Percentiles rank a stretch among this genome's conserved stretches.
phyloP scores from a whole-genome alignment of 2,329 filamentous ascomycete genomes.

The Ceratocystis colombiana region DNA sequence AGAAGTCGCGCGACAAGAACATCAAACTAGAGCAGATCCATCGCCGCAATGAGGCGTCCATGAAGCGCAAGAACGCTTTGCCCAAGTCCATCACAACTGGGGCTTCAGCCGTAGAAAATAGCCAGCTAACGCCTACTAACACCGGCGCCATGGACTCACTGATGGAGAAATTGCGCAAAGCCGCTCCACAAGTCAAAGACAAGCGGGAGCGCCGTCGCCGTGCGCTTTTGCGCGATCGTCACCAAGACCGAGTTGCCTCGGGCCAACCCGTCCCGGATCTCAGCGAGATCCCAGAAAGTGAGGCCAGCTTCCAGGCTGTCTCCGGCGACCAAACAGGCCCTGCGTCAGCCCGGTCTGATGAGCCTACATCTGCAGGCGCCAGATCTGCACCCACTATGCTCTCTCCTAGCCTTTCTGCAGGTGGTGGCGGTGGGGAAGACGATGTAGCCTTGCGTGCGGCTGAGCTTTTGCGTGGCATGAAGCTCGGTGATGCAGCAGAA shows the following conservation, averaged over 20 bases:
- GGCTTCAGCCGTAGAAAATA: conserved; percentile 29
- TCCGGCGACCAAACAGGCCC: conserved; percentile 23
- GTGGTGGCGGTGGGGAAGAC: conserved; percentile 42
- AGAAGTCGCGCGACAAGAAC: conserved; percentile 93
- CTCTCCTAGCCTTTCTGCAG: conserved; percentile 41
- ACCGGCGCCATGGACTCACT: conserved; percentile 94
- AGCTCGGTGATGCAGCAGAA: conserved; percentile 52
- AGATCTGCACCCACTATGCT: conserved; percentile 28
- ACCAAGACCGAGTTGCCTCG: conserved; percentile 80
- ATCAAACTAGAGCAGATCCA: conserved; percentile 67
- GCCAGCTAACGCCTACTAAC: conserved; percentile 55
- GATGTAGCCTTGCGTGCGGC: conserved; percentile 81
- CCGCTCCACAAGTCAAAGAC: conserved; percentile 79
- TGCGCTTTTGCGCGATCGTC: conserved; percentile 78
- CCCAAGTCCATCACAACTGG: conserved; percentile 47
- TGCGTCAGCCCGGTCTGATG: conserved; percentile 32
- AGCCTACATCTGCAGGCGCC: conserved; percentile 28
- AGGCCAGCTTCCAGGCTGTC: conserved; percentile 27
- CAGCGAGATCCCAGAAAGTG: conserved; percentile 46
- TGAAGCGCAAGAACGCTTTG: conserved; percentile 80
- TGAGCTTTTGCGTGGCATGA: conserved; percentile 71
- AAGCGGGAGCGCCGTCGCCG: conserved; percentile 79
- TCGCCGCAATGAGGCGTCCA: conserved; percentile 76
- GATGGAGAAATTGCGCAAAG: conserved; percentile 86
- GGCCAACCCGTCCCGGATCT: conserved; percentile 76